Evolutionary conservation across 192 early-diverging fungal genomes (phyloP).

Genomic region (Mortierella claussenii): DNA sequence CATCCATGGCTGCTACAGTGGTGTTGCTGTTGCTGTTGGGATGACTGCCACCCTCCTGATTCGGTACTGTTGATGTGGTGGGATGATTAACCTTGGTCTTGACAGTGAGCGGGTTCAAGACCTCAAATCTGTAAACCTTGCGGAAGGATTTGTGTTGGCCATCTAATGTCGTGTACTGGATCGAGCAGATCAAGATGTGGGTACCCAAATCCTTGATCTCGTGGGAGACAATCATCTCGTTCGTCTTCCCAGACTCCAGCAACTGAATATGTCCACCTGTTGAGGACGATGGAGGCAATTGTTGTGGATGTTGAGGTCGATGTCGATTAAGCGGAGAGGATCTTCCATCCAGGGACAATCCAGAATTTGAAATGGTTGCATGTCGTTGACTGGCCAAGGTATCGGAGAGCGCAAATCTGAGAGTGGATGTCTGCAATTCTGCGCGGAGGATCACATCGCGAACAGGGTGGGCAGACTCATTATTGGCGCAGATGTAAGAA

Average conservation of each 20-base stretch:
- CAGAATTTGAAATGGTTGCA: not conserved
- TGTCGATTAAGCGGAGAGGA: not conserved
- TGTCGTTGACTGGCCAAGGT: constrained; percentile 52
- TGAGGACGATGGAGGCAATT: constrained; percentile 29
- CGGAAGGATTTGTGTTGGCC: constrained; percentile 78
- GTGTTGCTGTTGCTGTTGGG: constrained; percentile 3
- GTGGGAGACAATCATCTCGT: constrained; percentile 85
- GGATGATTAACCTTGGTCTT: constrained; percentile 96
- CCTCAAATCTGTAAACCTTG: constrained; percentile 97
- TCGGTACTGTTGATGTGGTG: constrained; percentile 18
- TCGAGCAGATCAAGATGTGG: constrained; percentile 90
- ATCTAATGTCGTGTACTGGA: constrained; percentile 79
- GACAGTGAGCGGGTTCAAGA: constrained; percentile 93
- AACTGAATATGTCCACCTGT: constrained; percentile 40
- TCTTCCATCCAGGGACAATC: not conserved
- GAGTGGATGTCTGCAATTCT: constrained; percentile 88
- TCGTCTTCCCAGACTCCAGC: constrained; percentile 75
- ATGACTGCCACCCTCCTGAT: constrained; percentile 44
- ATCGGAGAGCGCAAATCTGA: constrained; percentile 80
- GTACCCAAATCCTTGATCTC: constrained; percentile 97
- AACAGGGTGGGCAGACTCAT: constrained; percentile 75
- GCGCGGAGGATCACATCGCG: constrained; percentile 81
- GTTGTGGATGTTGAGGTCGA: not conserved
- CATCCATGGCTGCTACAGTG: not conserved
- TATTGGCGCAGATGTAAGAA: constrained; percentile 89